Base-by-base conservation (phyloP, 768 basidiomycete genomes). In the Mycena metata region DNA sequence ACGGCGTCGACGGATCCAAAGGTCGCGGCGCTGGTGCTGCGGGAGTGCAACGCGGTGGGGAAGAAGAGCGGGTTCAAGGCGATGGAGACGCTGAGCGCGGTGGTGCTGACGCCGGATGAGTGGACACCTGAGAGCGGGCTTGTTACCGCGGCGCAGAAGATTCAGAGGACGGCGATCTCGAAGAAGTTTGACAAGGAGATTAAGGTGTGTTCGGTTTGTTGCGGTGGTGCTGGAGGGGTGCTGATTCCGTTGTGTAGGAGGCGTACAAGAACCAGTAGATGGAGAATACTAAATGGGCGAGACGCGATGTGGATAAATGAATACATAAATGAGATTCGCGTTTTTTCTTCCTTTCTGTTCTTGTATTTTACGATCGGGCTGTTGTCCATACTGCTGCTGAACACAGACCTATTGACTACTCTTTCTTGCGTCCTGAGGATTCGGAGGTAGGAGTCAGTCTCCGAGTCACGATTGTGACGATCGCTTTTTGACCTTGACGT, bases 81-180 rank as follows among this genome's bases (percentile, higher is more conserved):
- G 49, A 87, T 91, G 81, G 95, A 97, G 81, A 78, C 90, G 59
- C 80, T 96, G 36, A 89, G 92, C 76, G 89, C 84, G 24, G 91
- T 96, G 30, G 86, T 97, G 23, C 79, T 97, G 74, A 91, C 91
- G 8, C 76, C 90, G 33, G 92, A 96, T 5, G 95, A 96, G 80
- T 96, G 96, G 96, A 96, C 95, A 8, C 94, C 96, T 0, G 93
- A 96, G 84, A 93, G 78, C 67, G 96, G 94, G 43, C 84, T 96
- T 43, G 89, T 96, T 52, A 96, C 96, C 0, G 93, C 95, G 16
- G 95, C 96, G 64, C 93, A 95, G 85, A 96, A 97, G 86, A 85
- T 96, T 17, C 92, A 96, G 81, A 80, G 96, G 72, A 86, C 84
- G 76, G 89, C 83, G 79, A 85, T 97, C 63, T 88, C 86, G 69